Conservation (phyloP, 1,139 yeast species). For the Lodderomyces jiufengensis region DNA sequence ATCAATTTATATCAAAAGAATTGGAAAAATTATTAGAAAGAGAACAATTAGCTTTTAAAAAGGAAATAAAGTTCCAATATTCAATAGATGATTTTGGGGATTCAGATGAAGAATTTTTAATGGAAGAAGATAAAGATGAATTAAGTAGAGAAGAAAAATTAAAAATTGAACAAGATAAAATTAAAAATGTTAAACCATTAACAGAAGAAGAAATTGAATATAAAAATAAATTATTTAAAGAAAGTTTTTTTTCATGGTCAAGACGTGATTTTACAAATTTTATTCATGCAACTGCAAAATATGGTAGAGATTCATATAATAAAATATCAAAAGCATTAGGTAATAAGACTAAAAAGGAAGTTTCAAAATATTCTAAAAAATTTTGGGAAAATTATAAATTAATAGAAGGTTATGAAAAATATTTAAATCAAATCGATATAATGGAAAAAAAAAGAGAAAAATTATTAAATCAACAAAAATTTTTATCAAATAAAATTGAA, state of each 20-base stretch:
- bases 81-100: conserved; percentile 52
- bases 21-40: conserved; percentile 65
- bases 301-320: conserved; percentile 64
- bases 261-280: conserved; percentile 86
- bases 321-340: conserved; percentile 65
- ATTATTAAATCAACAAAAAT: conserved; percentile 59
- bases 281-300: conserved; percentile 74
- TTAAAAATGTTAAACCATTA: conserved; percentile 67
- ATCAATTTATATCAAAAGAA: conserved; percentile 77
- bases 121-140: conserved; percentile 42
- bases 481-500: conserved; percentile 62
- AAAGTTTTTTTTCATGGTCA: conserved; percentile 80
- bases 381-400: conserved; percentile 74
- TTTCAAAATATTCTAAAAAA: conserved; percentile 59
- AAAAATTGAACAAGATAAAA: conserved; percentile 55
- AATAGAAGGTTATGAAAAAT: conserved; percentile 84
- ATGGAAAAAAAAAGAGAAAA: conserved; percentile 80
- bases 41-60: conserved; percentile 75
- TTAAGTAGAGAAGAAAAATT: conserved; percentile 43
- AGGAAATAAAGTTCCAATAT: conserved; percentile 67
- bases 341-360: conserved; percentile 67
- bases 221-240: conserved; percentile 56
- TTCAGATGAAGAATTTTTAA: conserved; percentile 55
- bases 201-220: conserved; percentile 69
- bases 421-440: conserved; percentile 77